Evolutionary conservation across 2,329 filamentous ascomycete species (phyloP), one percentile per base, ranked within the genome.

Genomic region (Sporothrix variecibatus): DNA sequence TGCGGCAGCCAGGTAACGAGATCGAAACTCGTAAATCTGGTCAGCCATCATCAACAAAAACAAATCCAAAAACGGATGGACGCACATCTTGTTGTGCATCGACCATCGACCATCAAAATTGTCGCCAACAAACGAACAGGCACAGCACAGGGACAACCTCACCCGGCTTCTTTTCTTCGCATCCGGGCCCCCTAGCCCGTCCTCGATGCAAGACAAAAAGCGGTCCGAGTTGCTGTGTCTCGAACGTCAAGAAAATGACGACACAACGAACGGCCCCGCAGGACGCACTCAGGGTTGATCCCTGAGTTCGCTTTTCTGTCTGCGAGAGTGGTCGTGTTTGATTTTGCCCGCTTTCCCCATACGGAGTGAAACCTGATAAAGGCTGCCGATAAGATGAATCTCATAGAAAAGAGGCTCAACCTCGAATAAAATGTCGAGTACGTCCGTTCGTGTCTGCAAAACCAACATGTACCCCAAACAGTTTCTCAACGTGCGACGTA

Each of bases 401-500:
- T 23, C 34, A 8, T 7, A 17, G 40, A 46, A 15, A 46, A 7
- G 38, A 28, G 9, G 11, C n/a, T 67, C 40, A 26, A 23, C 38
- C 15, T 67, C 38, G 62, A 67, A 46, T 65, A 43, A 43, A 12
- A 67, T 15, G 11, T 38, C 38, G 11, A 34, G 23, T 1, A 43
- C 40, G 23, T 4, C 31, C 20, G n/a, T n/a, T n/a, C n/a, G n/a
- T n/a, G n/a, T n/a, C n/a, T n/a, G 12, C 60, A 12, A 20, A 60
- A 6, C 23, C 26, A 11, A 17, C 34, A n/a, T 5, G 34, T 28
- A 26, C 34, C 5, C 38, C 46, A 71, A 56, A 40, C 49, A 12
- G n/a, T 40, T 28, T 56, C 68, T 60, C 34, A 51, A 49, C n/a
- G 6, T 58, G 70, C 53, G 56, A 53, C 71, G 71, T 72, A 72